phyloP scores from a whole-genome alignment of 169 alveolate species.

The Eimeria praecox region DNA sequence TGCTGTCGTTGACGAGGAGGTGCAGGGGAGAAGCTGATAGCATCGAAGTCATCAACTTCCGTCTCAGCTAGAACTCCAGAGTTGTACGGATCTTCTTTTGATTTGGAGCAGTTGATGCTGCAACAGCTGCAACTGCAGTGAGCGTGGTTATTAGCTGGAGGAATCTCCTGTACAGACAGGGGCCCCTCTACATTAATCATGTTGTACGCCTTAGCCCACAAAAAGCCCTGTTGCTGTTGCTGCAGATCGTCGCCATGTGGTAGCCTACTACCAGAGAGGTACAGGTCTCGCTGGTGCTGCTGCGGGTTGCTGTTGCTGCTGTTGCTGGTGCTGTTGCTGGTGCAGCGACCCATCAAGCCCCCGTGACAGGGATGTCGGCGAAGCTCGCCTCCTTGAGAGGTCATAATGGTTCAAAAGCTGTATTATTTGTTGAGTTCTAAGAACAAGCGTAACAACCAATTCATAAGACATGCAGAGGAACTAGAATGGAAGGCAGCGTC shows the following conservation, averaged over 20 bases:
- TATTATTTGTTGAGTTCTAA: not conserved
- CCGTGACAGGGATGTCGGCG: not conserved
- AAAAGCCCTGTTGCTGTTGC: slow-evolving; percentile 5
- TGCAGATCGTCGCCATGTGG: not conserved
- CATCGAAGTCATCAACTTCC: not conserved
- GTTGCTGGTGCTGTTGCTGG: not conserved
- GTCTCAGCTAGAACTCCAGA: not conserved
- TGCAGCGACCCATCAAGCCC: not conserved
- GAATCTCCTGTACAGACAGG: not conserved
- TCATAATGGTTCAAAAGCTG: not conserved
- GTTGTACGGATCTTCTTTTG: not conserved
- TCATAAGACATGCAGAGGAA: not conserved
- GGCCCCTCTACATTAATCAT: not conserved
- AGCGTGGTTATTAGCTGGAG: not conserved
- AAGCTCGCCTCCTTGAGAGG: not conserved
- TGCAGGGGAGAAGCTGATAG: not conserved
- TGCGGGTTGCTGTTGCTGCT: not conserved
- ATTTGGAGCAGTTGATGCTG: not conserved
- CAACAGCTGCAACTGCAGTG: slow-evolving; percentile 6
- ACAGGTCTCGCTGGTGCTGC: not conserved
- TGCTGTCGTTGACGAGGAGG: not conserved
- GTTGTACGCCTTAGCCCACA: slow-evolving; percentile 24
- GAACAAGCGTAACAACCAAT: not conserved
- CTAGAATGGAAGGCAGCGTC: not conserved
- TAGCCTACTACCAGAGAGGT: not conserved